phyloP scores from a whole-genome alignment of 139 green algal species.

The Picochlorum costavermella region DNA sequence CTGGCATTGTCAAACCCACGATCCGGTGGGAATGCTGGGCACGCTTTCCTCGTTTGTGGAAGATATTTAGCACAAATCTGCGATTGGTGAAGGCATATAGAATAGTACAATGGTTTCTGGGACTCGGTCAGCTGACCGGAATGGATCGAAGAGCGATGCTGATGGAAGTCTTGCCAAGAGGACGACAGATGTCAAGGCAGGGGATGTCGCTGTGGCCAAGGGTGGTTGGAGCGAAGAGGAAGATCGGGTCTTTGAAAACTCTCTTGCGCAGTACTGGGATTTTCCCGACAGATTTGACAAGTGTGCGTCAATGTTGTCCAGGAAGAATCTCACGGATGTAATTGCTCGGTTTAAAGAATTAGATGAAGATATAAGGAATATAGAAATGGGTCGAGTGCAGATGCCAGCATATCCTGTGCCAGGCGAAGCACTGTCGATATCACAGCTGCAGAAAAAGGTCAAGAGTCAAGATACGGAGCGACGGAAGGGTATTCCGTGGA shows the following conservation, averaged over 20 bases:
- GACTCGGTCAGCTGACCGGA: background rate
- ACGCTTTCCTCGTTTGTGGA: no score
- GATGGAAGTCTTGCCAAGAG: background rate
- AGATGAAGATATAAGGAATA: constrained; percentile 52
- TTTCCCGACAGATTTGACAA: constrained; percentile 26
- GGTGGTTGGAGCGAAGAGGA: constrained; percentile 36
- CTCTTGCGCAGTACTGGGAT: constrained; percentile 36
- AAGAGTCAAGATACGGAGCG: constrained; percentile 46
- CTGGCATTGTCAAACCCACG: no score
- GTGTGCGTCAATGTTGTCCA: constrained; percentile 19
- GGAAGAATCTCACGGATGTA: constrained; percentile 26
- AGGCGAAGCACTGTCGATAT: constrained; percentile 23
- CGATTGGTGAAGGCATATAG: background rate
- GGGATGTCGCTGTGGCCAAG: background rate
- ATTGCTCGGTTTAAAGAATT: constrained; percentile 28
- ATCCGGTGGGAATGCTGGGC: no score
- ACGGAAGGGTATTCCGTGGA: constrained; percentile 90
- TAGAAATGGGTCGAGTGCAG: constrained; percentile 48
- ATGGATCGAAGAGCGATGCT: background rate
- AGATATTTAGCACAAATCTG: no score
- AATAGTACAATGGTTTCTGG: background rate
- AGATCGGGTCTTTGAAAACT: constrained; percentile 39
- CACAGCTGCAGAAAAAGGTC: constrained; percentile 34
- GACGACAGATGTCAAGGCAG: background rate
- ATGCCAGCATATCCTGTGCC: constrained; percentile 49